Base-by-base conservation (phyloP, 495 filamentous ascomycete genomes). In the Pyrenopolyporus hunteri region DNA sequence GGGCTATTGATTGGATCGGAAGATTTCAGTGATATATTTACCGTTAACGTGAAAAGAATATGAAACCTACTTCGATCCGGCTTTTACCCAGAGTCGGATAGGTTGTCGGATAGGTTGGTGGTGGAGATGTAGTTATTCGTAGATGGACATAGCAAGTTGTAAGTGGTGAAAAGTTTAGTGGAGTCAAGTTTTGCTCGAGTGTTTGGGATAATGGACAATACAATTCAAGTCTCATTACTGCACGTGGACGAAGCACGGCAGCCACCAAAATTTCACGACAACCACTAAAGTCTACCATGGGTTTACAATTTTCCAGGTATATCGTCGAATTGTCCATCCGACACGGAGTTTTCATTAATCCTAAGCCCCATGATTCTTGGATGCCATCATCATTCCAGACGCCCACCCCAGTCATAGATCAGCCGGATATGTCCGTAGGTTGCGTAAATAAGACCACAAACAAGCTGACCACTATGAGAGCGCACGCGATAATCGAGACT, bases 401-500 rank as follows among this genome's bases (percentile, higher is more conserved):
- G 35, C 17, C 40, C 5, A 16, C 4, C 17, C 43, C 11, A 45
- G 20, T 29, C 1, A 3, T 48, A 33, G 14, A 55, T 70, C 64
- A 71, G 66, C 68, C 84, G 79, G 71, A 79, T 76, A 29, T 10
- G 13, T 19, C 67, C 26, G 72, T 74, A 8, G 87, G 81, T 48
- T 87, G 84, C 31, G 89, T 84, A 7, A 84, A 80, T 37, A 92
- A 45, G 23, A 94, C 87, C 10, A 94, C 84, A 29, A 87, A 80
- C 64, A 94, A 70, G 40, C 84, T 85, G 25, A 86, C 78, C 32
- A 92, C 71, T 74, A 93, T 92, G 65, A 94, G 77, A 9, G 85
- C 80, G 66, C 80, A 76, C 31, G 91, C 83, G 22, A 95, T 77
- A 45, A 89, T 73, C 6, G 88, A 83, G 32, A 96, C 83, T 31